A percentile compares a stretch with the other conserved stretches of the same genome.
phyloP scores from a whole-genome alignment of 2,329 filamentous ascomycete genomes.

The Cadophora gregata region DNA sequence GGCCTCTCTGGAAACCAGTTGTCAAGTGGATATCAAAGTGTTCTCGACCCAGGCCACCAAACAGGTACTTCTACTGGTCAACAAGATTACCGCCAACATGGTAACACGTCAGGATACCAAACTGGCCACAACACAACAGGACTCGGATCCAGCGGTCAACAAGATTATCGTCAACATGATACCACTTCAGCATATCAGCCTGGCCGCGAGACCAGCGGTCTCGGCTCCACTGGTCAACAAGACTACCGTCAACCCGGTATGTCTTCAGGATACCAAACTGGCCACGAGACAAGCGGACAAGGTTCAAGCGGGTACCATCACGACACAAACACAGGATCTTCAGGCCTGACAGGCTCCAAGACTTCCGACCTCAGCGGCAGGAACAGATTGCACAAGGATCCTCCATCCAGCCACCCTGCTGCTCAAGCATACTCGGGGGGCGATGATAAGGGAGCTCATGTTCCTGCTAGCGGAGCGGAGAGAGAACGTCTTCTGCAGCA shows the following conservation, averaged over 20 bases:
- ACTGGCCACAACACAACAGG: neutral
- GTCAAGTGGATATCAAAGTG: conserved; percentile 3
- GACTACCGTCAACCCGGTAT: neutral
- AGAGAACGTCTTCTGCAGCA: conserved; percentile 16
- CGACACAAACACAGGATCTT: neutral
- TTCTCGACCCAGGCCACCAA: neutral
- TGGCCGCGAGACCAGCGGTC: neutral
- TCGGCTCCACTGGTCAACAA: neutral
- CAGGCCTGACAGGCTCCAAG: neutral
- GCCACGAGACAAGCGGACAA: neutral
- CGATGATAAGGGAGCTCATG: neutral
- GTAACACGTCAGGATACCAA: neutral
- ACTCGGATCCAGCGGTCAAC: neutral
- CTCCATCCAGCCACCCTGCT: conserved; percentile 36
- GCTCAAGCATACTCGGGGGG: conserved; percentile 18
- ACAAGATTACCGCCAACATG: neutral
- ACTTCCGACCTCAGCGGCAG: conserved; percentile 26
- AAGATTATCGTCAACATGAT: neutral
- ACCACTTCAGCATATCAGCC: neutral
- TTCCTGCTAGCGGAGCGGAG: conserved; percentile 20
- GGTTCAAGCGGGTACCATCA: conserved; percentile 6
- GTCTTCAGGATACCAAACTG: neutral
- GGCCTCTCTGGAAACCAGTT: neutral
- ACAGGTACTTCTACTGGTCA: neutral
- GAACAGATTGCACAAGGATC: conserved; percentile 38